These are phyloP conservation scores for Verticillium dahliae DNA, from an alignment of 2,329 filamentous ascomycete genomes.

Conservation along the genomic window DNA sequence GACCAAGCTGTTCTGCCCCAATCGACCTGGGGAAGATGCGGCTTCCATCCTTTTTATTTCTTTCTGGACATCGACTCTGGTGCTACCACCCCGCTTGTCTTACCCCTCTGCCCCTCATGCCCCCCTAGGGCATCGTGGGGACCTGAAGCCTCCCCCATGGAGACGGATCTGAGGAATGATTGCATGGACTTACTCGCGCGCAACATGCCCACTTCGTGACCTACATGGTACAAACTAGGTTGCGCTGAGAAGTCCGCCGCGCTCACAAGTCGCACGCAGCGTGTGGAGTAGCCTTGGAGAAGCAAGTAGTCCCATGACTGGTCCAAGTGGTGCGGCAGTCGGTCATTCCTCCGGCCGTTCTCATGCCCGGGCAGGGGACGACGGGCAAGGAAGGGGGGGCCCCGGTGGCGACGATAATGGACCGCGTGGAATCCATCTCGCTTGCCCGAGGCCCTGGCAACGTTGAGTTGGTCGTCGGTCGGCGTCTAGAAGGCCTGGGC, in stretches of 20 bases:
- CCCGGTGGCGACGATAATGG: background rate
- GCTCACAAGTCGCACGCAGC: background rate
- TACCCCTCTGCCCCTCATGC: background rate
- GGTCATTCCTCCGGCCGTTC: background rate
- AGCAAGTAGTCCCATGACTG: background rate
- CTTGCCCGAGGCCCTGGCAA: background rate
- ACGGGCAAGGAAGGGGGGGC: background rate
- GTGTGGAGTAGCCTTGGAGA: background rate
- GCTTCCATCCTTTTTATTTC: background rate
- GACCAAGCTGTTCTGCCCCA: background rate
- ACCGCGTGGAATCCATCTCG: background rate
- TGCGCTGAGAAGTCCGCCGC: background rate
- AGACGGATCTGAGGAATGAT: background rate
- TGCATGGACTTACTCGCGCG: background rate
- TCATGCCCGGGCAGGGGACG: background rate
- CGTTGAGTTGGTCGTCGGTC: background rate
- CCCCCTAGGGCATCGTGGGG: background rate
- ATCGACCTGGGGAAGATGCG: background rate
- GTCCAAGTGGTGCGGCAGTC: background rate
- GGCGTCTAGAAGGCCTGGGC: background rate
- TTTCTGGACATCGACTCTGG: background rate
- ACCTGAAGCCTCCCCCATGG: background rate
- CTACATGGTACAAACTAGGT: background rate
- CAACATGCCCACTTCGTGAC: background rate
- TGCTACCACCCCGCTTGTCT: background rate